Percentiles rank a stretch among this genome's conserved stretches.
Conservation (phyloP, 805 yeast species). For the Scheffersomyces lignosus region DNA sequence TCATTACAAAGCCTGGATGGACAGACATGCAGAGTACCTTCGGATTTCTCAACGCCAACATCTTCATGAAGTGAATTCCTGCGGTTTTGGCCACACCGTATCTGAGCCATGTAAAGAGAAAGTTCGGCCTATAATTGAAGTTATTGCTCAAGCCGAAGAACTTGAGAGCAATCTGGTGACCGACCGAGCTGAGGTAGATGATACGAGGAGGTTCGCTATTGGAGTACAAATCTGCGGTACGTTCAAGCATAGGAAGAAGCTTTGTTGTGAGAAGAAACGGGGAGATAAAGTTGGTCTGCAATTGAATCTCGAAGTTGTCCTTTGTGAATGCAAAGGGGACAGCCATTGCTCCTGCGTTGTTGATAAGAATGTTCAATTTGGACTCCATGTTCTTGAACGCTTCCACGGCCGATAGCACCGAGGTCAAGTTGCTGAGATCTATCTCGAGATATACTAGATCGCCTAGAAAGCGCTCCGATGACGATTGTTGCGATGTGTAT, state of each 20-base stretch:
- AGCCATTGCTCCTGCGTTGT: slow-evolving; percentile 82
- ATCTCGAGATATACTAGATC: slow-evolving; percentile 38
- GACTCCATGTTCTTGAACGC: slow-evolving; percentile 48
- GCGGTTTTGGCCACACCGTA: slow-evolving; percentile 78
- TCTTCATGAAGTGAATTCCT: slow-evolving; percentile 69
- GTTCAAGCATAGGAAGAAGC: slow-evolving; percentile 53
- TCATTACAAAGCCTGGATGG: slow-evolving; percentile 88
- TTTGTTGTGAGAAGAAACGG: slow-evolving; percentile 70
- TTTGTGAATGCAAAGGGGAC: slow-evolving; percentile 64
- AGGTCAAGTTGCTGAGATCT: slow-evolving; percentile 32
- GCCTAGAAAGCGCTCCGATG: slow-evolving; percentile 25
- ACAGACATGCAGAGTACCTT: slow-evolving; percentile 62
- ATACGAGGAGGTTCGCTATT: slow-evolving; percentile 49
- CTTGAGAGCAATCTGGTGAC: slow-evolving; percentile 54
- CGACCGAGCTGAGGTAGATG: slow-evolving; percentile 63
- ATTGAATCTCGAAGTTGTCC: slow-evolving; percentile 75
- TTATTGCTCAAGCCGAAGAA: slow-evolving; percentile 48
- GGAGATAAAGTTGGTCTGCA: slow-evolving; percentile 76
- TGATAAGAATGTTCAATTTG: slow-evolving; percentile 59
- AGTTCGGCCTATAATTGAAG: slow-evolving; percentile 62
- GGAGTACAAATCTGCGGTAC: slow-evolving; percentile 28
- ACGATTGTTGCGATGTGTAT: slow-evolving; percentile 20
- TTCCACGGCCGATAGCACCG: slow-evolving; percentile 45
- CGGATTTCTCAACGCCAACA: slow-evolving; percentile 66
- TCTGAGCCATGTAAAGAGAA: slow-evolving; percentile 73